Evolutionary conservation across 768 basidiomycete genomes (phyloP).

Genomic region (Cyathus striatus): DNA sequence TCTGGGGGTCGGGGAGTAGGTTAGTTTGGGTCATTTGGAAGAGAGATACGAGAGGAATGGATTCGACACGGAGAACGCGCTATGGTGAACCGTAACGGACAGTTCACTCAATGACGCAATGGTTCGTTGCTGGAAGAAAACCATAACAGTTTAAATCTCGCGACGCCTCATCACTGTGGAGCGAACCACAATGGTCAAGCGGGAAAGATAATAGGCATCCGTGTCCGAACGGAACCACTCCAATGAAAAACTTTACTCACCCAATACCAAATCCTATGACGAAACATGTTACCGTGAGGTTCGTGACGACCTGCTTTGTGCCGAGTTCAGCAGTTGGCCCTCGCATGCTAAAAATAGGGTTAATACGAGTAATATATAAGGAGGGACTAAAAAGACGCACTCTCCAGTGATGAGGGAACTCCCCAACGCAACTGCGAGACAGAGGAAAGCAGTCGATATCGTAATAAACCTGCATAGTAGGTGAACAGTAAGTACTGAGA

Average conservation of each 20-base stretch:
- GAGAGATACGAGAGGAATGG: too few relatives aligned
- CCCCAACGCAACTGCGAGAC: constrained; percentile 30
- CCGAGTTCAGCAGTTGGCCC: constrained; percentile 25
- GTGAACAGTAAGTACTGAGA: too few relatives aligned
- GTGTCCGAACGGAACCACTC: too few relatives aligned
- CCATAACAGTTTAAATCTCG: background rate
- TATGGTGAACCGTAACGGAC: too few relatives aligned
- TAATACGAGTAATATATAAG: background rate
- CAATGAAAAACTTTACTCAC: too few relatives aligned
- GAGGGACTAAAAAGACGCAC: constrained; percentile 16
- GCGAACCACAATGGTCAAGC: too few relatives aligned
- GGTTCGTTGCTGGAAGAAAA: background rate
- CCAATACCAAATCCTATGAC: constrained; percentile 39
- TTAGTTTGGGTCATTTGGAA: too few relatives aligned
- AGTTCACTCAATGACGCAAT: too few relatives aligned
- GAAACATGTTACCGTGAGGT: constrained; percentile 37
- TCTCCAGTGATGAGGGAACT: constrained; percentile 37
- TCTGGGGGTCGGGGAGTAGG: too few relatives aligned
- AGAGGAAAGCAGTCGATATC: constrained; percentile 26
- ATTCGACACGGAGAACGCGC: too few relatives aligned
- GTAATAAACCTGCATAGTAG: constrained; percentile 33
- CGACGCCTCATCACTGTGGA: too few relatives aligned
- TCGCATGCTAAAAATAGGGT: constrained; percentile 16
- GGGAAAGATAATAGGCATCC: too few relatives aligned
- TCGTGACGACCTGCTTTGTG: constrained; percentile 29